Evolutionary conservation across 129 eudicot genomes (phyloP).

Genomic region (Calendula officinalis): DNA sequence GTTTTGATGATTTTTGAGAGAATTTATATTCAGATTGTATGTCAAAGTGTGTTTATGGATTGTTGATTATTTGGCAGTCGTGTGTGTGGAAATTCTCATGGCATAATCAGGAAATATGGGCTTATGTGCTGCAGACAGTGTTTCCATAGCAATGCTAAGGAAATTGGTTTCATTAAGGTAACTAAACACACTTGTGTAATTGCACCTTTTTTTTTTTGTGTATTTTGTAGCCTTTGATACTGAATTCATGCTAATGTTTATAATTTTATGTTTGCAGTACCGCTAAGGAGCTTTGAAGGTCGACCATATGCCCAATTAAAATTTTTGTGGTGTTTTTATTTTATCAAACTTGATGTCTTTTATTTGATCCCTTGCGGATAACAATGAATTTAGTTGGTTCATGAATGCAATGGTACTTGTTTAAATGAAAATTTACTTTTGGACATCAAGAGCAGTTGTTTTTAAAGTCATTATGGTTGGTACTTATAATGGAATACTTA

Average conservation of each 20-base stretch:
- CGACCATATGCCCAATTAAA: slow-evolving; percentile 2
- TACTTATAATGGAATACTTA: too few species aligned
- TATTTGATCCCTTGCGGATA: neutral
- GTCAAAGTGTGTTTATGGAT: too few species aligned
- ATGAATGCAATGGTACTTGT: neutral
- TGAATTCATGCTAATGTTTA: neutral
- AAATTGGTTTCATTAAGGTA: slow-evolving; percentile 72
- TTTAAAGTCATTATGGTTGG: too few species aligned
- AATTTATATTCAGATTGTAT: too few species aligned
- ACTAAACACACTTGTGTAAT: neutral
- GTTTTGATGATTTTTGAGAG: too few species aligned
- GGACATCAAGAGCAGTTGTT: neutral
- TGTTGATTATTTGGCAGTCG: slow-evolving; percentile 46
- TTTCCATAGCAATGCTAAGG: slow-evolving; percentile 69
- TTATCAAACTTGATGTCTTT: neutral
- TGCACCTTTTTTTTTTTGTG: neutral
- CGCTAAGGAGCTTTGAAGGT: slow-evolving; percentile 26
- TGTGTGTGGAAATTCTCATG: slow-evolving; percentile 43
- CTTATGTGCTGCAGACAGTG: slow-evolving; percentile 76
- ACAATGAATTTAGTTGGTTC: slow-evolving; percentile 11
- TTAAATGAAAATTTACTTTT: neutral
- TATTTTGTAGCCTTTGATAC: neutral
- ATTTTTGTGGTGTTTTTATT: slow-evolving; percentile 15
- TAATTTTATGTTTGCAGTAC: slow-evolving; percentile 21
- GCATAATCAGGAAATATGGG: slow-evolving; percentile 37